Conservation (phyloP, 2,329 filamentous ascomycete species). For the Apiospora rasikravindrae region DNA sequence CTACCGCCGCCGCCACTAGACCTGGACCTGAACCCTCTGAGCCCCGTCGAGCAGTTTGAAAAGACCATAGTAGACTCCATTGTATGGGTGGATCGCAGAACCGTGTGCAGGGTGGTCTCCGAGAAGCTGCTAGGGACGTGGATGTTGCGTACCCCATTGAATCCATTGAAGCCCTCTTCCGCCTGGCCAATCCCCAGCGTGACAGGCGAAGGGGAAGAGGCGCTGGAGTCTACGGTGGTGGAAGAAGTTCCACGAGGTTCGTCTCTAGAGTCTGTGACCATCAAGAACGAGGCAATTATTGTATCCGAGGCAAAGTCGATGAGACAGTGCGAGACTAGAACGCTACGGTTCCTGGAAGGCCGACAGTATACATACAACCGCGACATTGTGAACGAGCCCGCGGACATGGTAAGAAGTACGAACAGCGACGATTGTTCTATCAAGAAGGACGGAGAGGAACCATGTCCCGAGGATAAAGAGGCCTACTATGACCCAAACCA, state of each 20-base stretch:
- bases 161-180: background rate
- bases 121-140: background rate
- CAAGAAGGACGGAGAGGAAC: background rate
- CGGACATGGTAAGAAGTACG: background rate
- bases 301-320: background rate
- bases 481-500: background rate
- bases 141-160: background rate
- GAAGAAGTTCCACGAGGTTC: no score
- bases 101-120: background rate
- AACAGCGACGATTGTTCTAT: background rate
- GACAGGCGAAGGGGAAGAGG: background rate
- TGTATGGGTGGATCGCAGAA: background rate
- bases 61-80: background rate
- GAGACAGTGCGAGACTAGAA: background rate
- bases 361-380: background rate
- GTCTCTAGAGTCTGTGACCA: background rate
- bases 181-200: background rate
- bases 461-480: background rate
- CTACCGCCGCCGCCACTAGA: background rate
- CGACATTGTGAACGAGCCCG: background rate
- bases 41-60: background rate
- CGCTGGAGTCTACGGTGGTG: background rate
- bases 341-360: background rate
- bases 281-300: background rate
- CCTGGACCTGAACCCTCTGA: background rate